Evolutionary conservation across 1,284 basidiomycete genomes (phyloP).

Genomic region (Uromyces viciae-fabae): DNA sequence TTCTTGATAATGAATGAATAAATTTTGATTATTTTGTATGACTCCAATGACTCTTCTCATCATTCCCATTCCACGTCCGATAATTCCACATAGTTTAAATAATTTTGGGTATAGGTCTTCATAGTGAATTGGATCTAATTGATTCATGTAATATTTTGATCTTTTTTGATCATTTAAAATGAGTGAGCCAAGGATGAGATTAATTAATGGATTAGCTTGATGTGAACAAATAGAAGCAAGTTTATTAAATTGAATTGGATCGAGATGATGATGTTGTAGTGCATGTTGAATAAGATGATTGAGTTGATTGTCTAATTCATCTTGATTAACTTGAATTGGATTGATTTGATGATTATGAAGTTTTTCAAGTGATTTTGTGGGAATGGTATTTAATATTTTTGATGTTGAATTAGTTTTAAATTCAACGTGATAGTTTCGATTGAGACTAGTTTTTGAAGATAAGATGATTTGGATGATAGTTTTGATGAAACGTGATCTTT

Average conservation of each 20-base stretch:
- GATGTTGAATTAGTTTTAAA: too few species aligned
- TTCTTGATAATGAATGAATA: too few species aligned
- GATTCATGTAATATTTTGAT: not conserved
- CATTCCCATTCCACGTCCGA: constrained; percentile 21
- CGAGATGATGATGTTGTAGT: not conserved
- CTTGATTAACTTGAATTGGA: not conserved
- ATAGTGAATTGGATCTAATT: not conserved
- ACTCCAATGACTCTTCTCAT: constrained; percentile 9
- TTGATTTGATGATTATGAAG: not conserved
- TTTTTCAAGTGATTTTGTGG: too few species aligned
- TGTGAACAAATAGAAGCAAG: not conserved
- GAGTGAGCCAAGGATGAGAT: not conserved
- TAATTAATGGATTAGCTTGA: not conserved
- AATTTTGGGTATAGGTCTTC: not conserved
- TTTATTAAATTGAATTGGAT: not conserved
- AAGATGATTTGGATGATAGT: too few species aligned
- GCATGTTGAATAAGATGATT: not conserved
- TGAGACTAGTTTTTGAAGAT: too few species aligned
- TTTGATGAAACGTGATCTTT: too few species aligned
- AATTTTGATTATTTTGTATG: not conserved
- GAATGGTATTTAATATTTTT: too few species aligned
- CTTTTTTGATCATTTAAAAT: not conserved
- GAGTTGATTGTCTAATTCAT: not conserved
- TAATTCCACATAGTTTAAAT: not conserved
- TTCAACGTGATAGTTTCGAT: too few species aligned